Base-by-base conservation (phyloP, 352 stramenopile species). In the Pythium guiyangense region DNA sequence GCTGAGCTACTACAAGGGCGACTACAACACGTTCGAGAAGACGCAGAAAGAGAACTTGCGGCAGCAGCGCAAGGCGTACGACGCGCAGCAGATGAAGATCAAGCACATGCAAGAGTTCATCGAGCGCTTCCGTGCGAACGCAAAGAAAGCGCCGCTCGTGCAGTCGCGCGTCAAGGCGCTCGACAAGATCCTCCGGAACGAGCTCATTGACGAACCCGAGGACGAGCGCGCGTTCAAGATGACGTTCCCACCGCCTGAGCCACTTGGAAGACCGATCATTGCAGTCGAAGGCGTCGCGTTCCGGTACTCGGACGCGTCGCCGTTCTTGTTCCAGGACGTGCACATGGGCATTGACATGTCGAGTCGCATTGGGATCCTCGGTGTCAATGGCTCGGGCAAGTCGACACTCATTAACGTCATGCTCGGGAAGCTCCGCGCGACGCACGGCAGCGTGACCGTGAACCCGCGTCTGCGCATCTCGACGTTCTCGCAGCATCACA, bases 51-150 rank as follows among this genome's bases (percentile, higher is more conserved):
- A 99, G 69, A 93, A 96, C 54, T 54, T 96, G 44, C 94, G 96
- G 49, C 96, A 98, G 65, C 84, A 96, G 58, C 91, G 94, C 71
- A 94, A 92, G 72, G 80, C 80, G 35, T 94, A 91, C 66, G 82
- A 94, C 35, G 82, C 82, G 18, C 82, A 94, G 65, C 82, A 92
- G 66, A 86, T 92, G 73, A 92, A 92, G 73, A 90, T 92, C 48
- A 71, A 83, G 58, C 96, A 98, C 74, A 98, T 99, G 92, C 96
- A 98, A 81, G 93, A 99, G 61, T 98, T 98, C 57, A 98, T 98
- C 60, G 87, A 97, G 64, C 97, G 96, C 62, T 98, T 99, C 75
- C 70, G 90, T 57, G 93, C 81, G 56, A 98, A 98, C 78, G 96
- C 95, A 26, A 98, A 98, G 74, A 92, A 97, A 53, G 96, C 96